Base-by-base conservation (phyloP, 1,139 yeast species). In the Hansenula lynferdii region DNA sequence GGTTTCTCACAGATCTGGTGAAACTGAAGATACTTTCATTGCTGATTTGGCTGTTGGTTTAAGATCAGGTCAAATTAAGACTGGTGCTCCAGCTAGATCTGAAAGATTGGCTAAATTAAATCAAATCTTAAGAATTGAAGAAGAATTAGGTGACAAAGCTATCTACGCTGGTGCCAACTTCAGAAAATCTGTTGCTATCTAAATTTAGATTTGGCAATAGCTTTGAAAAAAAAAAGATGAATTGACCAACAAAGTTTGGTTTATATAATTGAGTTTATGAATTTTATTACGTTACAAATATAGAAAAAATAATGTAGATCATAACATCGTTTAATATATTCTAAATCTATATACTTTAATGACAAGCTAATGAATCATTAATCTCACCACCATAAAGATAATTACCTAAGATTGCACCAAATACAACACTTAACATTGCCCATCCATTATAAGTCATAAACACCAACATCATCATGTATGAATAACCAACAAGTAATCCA, bases 31-130 rank as follows among this genome's bases (percentile, higher is more conserved):
- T 74, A 83, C 95, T 58, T 82, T 85, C 77, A 89, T 90, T 71
- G 97, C 97, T 64, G 97, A 90, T 72, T 79, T 90, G 66, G 75
- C 89, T 58, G 96, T 90, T 60, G 97, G 97, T 75, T 77, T 90
- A 68, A 85, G 97, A 80, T 64, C 95, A 56, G 97, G 96, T 68
- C 96, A 90, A 79, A 83, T 90, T 71, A 90, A 90, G 89, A 85
- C 96, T 58, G 97, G 97, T 82, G 97, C 97, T 64, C 96, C 97
- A 66, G 95, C 96, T 57, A 87, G 97, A 79, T 86, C 96, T 54
- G 97, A 90, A 78, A 89, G 97, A 81, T 82, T 90, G 70, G 97
- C 97, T 67, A 90, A 90, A 77, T 83, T 83, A 70, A 85, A 85
- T 82, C 95, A 89, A 78, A 83, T 90, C 70, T 80, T 90, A 69